These are phyloP conservation scores for Falciphora oryzae DNA, from an alignment of 2,329 filamentous ascomycete species.

Conservation along the genomic window DNA sequence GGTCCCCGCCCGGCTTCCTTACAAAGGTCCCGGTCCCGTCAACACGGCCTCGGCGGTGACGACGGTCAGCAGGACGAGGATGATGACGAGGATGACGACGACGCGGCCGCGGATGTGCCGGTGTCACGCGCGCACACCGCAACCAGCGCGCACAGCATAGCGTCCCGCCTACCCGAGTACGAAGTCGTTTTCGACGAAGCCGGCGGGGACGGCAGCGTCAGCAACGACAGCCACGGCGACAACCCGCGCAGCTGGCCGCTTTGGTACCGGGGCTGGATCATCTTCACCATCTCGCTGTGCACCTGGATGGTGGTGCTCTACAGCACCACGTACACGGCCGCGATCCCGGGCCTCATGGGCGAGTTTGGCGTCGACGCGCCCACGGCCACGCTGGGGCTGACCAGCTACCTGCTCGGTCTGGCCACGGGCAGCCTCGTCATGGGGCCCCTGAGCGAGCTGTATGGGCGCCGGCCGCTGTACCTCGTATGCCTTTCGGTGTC, in stretches of 20 bases:
- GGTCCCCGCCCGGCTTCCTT: too few relatives aligned
- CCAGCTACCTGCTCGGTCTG: slow-evolving; percentile 42
- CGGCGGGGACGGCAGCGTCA: not conserved
- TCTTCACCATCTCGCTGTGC: slow-evolving; percentile 35
- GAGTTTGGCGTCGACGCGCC: slow-evolving; percentile 51
- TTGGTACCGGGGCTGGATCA: slow-evolving; percentile 32
- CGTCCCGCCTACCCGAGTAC: slow-evolving; percentile 46
- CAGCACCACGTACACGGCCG: slow-evolving; percentile 68
- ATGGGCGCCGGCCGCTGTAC: slow-evolving; percentile 60
- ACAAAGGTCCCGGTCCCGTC: too few relatives aligned
- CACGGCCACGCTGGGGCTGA: slow-evolving; percentile 56
- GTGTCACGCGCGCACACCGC: slow-evolving; percentile 31
- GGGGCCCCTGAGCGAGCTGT: slow-evolving; percentile 65
- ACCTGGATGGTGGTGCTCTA: slow-evolving; percentile 54
- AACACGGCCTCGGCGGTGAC: too few relatives aligned
- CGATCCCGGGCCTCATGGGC: slow-evolving; percentile 58
- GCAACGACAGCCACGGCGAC: slow-evolving; percentile 5
- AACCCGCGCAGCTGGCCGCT: slow-evolving; percentile 67
- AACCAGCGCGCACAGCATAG: slow-evolving; percentile 32
- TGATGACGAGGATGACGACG: not conserved
- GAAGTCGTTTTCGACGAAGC: slow-evolving; percentile 62
- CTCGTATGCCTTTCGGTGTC: slow-evolving; percentile 57
- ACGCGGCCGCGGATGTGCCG: too few relatives aligned
- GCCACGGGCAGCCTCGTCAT: slow-evolving; percentile 60
- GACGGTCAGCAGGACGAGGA: too few relatives aligned